Percentiles rank a stretch among this genome's conserved stretches.
Conservation (phyloP, 768 basidiomycete genomes). For the Strobilomyces confusus region DNA sequence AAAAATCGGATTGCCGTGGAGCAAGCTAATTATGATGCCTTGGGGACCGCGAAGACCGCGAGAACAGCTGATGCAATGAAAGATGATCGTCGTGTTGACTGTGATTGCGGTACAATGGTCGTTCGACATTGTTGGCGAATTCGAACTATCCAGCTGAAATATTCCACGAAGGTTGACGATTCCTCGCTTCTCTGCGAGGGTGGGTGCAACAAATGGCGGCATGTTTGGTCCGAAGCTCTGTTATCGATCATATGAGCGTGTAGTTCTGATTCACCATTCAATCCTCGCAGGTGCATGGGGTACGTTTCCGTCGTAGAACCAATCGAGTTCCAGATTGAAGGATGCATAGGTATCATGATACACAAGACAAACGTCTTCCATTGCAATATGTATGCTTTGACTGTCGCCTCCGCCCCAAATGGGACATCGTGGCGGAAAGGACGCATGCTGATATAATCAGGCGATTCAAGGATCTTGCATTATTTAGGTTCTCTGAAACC, state of each 20-base stretch:
- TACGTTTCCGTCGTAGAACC: conserved; percentile 7
- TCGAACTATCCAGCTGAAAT: background rate
- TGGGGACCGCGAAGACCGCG: conserved; percentile 2
- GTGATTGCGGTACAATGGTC: conserved; percentile 66
- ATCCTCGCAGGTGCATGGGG: conserved; percentile 38
- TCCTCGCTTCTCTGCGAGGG: conserved; percentile 62
- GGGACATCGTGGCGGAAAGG: conserved; percentile 63
- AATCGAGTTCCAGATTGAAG: background rate
- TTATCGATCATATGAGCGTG: background rate
- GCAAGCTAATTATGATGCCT: background rate
- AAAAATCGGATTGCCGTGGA: conserved; percentile 29
- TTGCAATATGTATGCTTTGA: conserved; percentile 66
- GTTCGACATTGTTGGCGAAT: background rate
- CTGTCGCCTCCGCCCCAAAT: conserved; percentile 65
- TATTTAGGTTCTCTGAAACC: conserved; percentile 51
- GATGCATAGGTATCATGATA: conserved; percentile 54
- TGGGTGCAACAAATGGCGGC: conserved; percentile 71
- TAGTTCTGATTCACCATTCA: background rate
- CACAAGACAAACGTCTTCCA: conserved; percentile 55
- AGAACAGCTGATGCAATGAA: conserved; percentile 11
- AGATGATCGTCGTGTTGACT: conserved; percentile 47
- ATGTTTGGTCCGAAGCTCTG: conserved; percentile 55
- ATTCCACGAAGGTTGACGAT: conserved; percentile 47
- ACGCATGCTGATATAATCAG: conserved; percentile 53
- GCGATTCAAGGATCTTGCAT: conserved; percentile 64